phyloP scores from a whole-genome alignment of 331 rosid species.

The Spiraea crenata region DNA sequence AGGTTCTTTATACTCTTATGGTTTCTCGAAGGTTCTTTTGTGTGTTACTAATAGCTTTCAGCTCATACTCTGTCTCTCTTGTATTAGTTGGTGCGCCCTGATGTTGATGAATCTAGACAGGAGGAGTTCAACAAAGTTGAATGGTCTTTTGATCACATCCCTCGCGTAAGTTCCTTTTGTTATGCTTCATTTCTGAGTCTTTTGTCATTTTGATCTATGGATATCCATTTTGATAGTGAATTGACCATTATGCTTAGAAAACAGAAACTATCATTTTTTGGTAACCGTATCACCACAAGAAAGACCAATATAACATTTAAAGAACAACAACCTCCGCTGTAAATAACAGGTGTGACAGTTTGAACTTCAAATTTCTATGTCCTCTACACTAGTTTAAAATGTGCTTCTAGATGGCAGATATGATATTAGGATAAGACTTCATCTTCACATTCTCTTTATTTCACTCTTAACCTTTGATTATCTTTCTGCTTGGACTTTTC shows the following conservation, averaged over 20 bases:
- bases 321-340: neutral
- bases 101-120: conserved; percentile 44
- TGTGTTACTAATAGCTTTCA: too few species aligned
- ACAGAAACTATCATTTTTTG: neutral
- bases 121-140: conserved; percentile 83
- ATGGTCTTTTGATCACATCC: conserved; percentile 70
- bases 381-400: conserved; percentile 2
- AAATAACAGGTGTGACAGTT: neutral
- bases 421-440: neutral
- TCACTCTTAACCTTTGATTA: neutral
- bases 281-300: neutral
- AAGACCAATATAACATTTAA: neutral
- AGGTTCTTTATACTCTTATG: conserved; percentile 6
- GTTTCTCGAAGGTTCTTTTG: conserved; percentile 9
- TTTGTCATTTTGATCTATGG: neutral
- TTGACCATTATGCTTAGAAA: neutral
- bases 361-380: conserved; percentile 6
- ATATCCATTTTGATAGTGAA: neutral
- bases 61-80: conserved; percentile 26
- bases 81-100: conserved; percentile 50
- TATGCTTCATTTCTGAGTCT: conserved; percentile 5
- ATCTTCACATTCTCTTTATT: neutral
- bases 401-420: neutral
- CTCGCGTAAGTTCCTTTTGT: conserved; percentile 56
- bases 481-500: neutral